Evolutionary conservation across 2,329 filamentous ascomycete genomes (phyloP).

Genomic region (Fusarium sp.): DNA sequence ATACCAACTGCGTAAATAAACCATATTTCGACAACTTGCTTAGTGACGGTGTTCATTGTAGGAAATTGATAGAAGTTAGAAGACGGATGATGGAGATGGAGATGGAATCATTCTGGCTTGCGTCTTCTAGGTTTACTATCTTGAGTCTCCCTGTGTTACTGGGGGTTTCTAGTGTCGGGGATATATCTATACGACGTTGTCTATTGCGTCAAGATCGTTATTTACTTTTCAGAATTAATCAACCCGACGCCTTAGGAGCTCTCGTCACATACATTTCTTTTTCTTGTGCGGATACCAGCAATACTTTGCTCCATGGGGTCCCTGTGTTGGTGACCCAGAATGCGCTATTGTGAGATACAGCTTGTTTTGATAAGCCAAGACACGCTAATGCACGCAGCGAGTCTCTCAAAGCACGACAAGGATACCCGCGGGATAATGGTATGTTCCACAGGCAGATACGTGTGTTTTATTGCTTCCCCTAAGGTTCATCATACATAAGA

Average conservation of each 20-base stretch:
- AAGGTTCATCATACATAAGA: too few species aligned
- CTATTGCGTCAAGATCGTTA: too few species aligned
- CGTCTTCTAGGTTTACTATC: not conserved
- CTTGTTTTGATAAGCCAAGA: not conserved
- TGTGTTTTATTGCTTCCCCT: too few species aligned
- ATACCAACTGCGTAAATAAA: slow-evolving; percentile 52
- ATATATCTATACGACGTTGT: not conserved
- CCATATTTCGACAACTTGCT: slow-evolving; percentile 53
- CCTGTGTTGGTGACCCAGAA: too few species aligned
- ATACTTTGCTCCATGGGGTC: too few species aligned
- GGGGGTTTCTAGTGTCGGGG: not conserved
- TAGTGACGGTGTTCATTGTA: slow-evolving; percentile 1
- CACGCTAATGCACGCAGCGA: not conserved
- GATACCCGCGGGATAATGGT: too few species aligned
- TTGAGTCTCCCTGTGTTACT: not conserved
- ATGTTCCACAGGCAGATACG: too few species aligned
- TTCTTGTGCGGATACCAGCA: not conserved
- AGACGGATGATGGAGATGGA: too few species aligned
- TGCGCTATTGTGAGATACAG: too few species aligned
- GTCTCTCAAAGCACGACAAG: too few species aligned
- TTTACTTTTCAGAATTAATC: fast-evolving
- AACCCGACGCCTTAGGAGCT: not conserved
- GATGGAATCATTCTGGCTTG: not conserved
- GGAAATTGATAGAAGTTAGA: not conserved
- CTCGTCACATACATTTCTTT: not conserved